These are phyloP conservation scores for Stenocarpella maydis DNA, from an alignment of 2,329 filamentous ascomycete species.

Conservation along the genomic window DNA sequence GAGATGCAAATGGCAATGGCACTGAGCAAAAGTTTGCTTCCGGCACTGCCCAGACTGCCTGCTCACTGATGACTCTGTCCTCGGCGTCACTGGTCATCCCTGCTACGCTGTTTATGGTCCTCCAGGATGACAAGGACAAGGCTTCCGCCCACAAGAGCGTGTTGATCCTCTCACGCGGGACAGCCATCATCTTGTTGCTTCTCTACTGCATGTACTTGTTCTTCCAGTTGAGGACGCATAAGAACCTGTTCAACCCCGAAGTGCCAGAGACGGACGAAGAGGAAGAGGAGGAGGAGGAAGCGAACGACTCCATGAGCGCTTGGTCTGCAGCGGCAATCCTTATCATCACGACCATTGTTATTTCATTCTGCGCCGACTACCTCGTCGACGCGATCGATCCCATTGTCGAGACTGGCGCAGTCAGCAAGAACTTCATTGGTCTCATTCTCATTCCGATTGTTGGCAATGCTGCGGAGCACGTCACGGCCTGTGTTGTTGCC, in stretches of 20 bases:
- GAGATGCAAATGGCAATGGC: conserved; percentile 62
- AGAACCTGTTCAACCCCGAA: conserved; percentile 73
- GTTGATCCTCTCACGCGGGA: conserved; percentile 76
- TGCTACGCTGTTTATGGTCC: conserved; percentile 56
- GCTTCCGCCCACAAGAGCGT: conserved; percentile 58
- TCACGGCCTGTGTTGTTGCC: conserved; percentile 82
- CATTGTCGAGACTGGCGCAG: conserved; percentile 72
- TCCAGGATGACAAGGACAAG: conserved; percentile 48
- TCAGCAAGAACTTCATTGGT: conserved; percentile 84
- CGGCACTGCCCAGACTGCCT: conserved; percentile 80
- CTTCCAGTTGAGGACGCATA: conserved; percentile 81
- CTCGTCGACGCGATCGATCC: conserved; percentile 70
- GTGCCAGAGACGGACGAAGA: conserved; percentile 44
- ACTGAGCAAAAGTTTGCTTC: conserved; percentile 77
- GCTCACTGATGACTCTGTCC: conserved; percentile 77
- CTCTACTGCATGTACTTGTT: conserved; percentile 80
- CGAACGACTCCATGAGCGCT: conserved; percentile 64
- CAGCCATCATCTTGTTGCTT: conserved; percentile 75
- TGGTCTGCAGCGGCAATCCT: conserved; percentile 72
- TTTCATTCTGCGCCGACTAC: conserved; percentile 79
- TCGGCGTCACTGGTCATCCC: conserved; percentile 83
- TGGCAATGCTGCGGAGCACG: conserved; percentile 82
- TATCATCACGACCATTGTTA: conserved; percentile 73
- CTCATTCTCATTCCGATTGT: conserved; percentile 82
- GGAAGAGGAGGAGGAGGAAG: conserved; percentile 51